phyloP scores from a whole-genome alignment of 805 yeast genomes.

The Kodamaea kaohsiungensis region DNA sequence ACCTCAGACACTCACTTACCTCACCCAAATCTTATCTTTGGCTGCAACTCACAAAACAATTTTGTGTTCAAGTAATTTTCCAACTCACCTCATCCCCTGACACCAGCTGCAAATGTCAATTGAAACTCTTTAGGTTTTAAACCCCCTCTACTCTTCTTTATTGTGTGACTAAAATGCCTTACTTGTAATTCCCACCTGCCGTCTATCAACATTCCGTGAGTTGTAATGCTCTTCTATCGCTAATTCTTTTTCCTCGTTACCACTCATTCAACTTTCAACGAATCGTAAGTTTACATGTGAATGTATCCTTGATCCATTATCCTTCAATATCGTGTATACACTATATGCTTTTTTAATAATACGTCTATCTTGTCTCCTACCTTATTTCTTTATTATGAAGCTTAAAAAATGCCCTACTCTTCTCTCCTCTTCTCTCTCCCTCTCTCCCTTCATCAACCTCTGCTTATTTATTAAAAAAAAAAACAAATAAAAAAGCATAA shows the following conservation, averaged over 20 bases:
- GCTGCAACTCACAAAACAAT: background rate
- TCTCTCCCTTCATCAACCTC: too few species aligned
- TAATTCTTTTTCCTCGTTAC: background rate
- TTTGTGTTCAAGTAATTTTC: background rate
- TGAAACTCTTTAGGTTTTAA: background rate
- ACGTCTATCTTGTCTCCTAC: too few species aligned
- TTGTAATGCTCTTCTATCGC: background rate
- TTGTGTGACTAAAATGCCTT: background rate
- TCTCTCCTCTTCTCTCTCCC: too few species aligned
- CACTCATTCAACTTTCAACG: background rate
- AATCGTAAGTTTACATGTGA: background rate
- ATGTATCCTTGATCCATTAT: too few species aligned
- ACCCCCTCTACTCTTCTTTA: background rate
- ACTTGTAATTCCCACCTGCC: background rate
- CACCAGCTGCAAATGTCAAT: background rate
- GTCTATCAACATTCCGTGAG: background rate
- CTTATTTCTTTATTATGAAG: too few species aligned
- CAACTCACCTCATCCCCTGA: background rate
- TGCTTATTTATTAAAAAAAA: too few species aligned
- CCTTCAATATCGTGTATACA: too few species aligned
- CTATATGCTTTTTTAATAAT: too few species aligned
- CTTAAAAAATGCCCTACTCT: too few species aligned
- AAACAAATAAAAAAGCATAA: too few species aligned
- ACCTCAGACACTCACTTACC: background rate
- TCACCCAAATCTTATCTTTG: background rate